Percentiles rank a stretch among this genome's conserved stretches.
These are phyloP conservation scores for Neopestalotiopsis clavispora DNA, from an alignment of 2,329 filamentous ascomycete genomes.

Conservation along the genomic window DNA sequence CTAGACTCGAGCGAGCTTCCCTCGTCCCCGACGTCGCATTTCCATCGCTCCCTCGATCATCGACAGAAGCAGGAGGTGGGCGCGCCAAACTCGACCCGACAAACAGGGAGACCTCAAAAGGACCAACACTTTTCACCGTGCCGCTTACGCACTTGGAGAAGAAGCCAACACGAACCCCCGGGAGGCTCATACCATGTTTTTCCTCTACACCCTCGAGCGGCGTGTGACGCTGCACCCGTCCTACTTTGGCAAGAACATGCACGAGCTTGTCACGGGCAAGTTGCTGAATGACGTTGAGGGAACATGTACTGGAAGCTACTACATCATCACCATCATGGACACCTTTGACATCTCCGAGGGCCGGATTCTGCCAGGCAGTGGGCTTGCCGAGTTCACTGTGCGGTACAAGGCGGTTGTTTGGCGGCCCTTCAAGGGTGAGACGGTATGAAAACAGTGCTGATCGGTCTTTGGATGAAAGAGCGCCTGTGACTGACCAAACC, in stretches of 20 bases:
- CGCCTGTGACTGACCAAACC: conserved; percentile 28
- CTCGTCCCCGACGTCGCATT: background rate
- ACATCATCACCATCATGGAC: conserved; percentile 98
- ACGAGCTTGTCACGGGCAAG: conserved; percentile 87
- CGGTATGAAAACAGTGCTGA: conserved; percentile 63
- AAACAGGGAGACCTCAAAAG: background rate
- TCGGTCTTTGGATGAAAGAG: conserved; percentile 18
- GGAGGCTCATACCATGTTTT: conserved; percentile 76
- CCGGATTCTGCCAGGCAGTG: conserved; percentile 88
- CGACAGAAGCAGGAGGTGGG: background rate
- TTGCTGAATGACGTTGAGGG: conserved; percentile 94
- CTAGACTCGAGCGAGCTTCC: background rate
- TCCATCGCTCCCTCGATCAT: background rate
- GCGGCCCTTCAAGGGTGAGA: conserved; percentile 97
- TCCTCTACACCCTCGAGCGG: conserved; percentile 95
- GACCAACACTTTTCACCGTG: background rate
- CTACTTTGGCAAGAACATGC: conserved; percentile 93
- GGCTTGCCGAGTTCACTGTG: conserved; percentile 92
- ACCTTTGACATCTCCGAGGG: conserved; percentile 94
- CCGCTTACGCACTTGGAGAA: background rate
- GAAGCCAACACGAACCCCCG: background rate
- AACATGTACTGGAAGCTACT: conserved; percentile 93
- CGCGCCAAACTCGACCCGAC: background rate
- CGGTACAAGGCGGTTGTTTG: conserved; percentile 95
- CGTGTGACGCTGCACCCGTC: conserved; percentile 95